Evolutionary conservation across 306 rosid species (phyloP).

Genomic region (Dryas octopetala): DNA sequence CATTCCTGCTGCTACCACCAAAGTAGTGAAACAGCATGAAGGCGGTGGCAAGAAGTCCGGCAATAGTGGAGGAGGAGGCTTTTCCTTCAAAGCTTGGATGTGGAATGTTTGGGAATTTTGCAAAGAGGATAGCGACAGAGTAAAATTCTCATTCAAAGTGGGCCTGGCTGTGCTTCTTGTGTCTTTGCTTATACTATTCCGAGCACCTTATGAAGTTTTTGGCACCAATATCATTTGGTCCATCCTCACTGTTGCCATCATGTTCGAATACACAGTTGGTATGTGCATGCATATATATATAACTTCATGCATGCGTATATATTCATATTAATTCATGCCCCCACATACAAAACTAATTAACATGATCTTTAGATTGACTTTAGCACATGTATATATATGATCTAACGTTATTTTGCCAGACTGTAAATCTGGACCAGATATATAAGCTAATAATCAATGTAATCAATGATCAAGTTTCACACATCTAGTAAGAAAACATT

Average conservation of each 20-base stretch:
- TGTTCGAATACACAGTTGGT: conserved; percentile 87
- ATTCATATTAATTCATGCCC: neutral
- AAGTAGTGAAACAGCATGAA: neutral
- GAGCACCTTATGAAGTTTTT: conserved; percentile 64
- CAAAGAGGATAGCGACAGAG: conserved; percentile 57
- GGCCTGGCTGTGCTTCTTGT: conserved; percentile 70
- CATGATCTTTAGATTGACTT: no score
- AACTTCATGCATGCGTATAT: neutral
- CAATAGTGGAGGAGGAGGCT: neutral
- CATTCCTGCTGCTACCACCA: conserved; percentile 35
- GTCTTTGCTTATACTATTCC: conserved; percentile 54
- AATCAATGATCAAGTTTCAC: no score
- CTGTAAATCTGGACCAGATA: no score
- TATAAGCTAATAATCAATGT: no score
- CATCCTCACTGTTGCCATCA: conserved; percentile 66
- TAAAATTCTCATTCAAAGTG: conserved; percentile 62
- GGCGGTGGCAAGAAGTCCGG: conserved; percentile 23
- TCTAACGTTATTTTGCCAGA: no score
- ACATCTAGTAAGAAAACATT: no score
- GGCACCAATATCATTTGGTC: conserved; percentile 74
- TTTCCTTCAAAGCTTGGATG: conserved; percentile 29
- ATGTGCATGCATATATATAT: conserved; percentile 11
- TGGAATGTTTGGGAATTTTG: conserved; percentile 43
- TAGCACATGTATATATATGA: no score
- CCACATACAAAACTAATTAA: no score